Conservation (phyloP, 805 yeast genomes). For the Monosporozyma yasuniensis region DNA sequence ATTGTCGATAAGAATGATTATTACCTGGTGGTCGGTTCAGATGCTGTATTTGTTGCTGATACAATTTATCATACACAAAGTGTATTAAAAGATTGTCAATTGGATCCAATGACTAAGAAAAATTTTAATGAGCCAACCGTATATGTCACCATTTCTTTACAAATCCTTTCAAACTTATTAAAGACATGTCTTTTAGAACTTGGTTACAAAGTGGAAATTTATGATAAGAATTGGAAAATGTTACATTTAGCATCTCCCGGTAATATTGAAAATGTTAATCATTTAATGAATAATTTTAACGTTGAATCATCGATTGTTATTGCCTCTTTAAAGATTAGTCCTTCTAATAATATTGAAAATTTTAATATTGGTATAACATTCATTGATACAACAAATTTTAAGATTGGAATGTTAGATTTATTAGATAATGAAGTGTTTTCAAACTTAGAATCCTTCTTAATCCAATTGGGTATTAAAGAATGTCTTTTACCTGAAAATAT, state of each 20-base stretch:
- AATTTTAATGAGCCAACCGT: slow-evolving; percentile 27
- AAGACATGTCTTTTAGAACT: slow-evolving; percentile 58
- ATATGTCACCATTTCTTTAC: slow-evolving; percentile 70
- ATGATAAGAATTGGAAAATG: slow-evolving; percentile 54
- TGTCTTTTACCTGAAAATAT: slow-evolving; percentile 47
- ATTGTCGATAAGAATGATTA: slow-evolving; percentile 78
- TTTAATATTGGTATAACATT: slow-evolving; percentile 60
- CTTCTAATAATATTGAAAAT: slow-evolving; percentile 28
- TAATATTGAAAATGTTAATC: slow-evolving; percentile 70
- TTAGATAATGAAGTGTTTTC: slow-evolving; percentile 82
- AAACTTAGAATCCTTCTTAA: slow-evolving; percentile 73
- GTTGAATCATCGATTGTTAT: slow-evolving; percentile 46
- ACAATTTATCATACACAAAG: slow-evolving; percentile 74
- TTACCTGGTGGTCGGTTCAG: slow-evolving; percentile 63
- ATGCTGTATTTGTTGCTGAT: slow-evolving; percentile 79
- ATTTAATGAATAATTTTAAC: slow-evolving; percentile 43
- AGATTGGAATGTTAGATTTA: slow-evolving; percentile 68
- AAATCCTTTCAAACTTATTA: slow-evolving; percentile 59
- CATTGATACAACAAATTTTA: slow-evolving; percentile 59
- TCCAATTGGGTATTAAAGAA: slow-evolving; percentile 87
- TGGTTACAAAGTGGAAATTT: slow-evolving; percentile 74
- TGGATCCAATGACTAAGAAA: slow-evolving; percentile 31
- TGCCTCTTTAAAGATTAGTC: slow-evolving; percentile 33
- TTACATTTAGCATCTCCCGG: slow-evolving; percentile 78
- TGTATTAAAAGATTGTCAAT: slow-evolving; percentile 51